Percentiles rank a stretch among this genome's conserved stretches.
These are phyloP conservation scores for Vaccinium macrocarpon DNA, from an alignment of 148 eudicot species.

Conservation along the genomic window DNA sequence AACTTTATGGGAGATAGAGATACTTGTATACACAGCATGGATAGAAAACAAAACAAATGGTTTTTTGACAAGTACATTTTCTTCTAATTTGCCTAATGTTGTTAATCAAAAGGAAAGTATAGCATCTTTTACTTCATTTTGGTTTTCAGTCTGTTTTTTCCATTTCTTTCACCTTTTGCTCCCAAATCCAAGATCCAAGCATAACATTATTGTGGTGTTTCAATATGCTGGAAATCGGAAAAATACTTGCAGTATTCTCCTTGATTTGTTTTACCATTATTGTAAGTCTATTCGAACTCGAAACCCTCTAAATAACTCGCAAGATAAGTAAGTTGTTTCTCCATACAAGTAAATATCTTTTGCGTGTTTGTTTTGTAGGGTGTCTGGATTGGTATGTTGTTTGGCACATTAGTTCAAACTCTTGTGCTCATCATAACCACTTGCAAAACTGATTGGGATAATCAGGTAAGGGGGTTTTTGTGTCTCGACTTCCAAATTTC, in stretches of 20 bases:
- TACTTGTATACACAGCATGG: background rate
- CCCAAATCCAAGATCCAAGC: background rate
- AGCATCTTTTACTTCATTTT: background rate
- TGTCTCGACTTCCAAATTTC: background rate
- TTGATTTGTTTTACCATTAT: background rate
- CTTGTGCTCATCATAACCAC: slow-evolving; percentile 34
- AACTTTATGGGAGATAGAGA: background rate
- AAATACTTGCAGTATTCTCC: background rate
- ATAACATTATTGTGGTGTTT: background rate
- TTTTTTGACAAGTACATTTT: background rate
- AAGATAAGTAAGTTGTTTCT: background rate
- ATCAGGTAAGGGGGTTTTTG: slow-evolving; percentile 26
- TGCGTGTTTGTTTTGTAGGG: slow-evolving; percentile 28
- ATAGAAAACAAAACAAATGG: background rate
- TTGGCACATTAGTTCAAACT: slow-evolving; percentile 44
- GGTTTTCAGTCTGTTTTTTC: background rate
- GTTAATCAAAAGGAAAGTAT: background rate
- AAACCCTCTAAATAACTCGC: background rate
- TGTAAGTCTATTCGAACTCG: background rate
- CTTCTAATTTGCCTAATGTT: background rate
- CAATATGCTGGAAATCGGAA: background rate
- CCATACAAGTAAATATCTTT: background rate
- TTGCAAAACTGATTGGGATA: slow-evolving; percentile 48
- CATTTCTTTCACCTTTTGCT: background rate
- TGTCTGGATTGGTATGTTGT: slow-evolving; percentile 50